phyloP scores from a whole-genome alignment of 1,284 basidiomycete genomes.

The Cutaneotrichosporon sp. region DNA sequence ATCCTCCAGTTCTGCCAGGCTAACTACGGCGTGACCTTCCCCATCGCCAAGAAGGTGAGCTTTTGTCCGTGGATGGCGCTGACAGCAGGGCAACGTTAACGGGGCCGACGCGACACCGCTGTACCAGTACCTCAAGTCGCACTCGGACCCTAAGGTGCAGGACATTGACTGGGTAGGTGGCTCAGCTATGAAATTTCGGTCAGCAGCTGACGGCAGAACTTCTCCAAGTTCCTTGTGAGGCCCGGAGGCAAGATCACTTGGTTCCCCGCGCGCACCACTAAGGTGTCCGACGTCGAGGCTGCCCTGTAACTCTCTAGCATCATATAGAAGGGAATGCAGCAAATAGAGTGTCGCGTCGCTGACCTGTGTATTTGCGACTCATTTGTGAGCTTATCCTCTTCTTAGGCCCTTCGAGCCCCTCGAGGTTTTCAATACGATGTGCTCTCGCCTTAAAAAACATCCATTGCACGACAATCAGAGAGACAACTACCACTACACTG shows the following conservation, averaged over 20 bases:
- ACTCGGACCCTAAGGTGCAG: conserved; percentile 41
- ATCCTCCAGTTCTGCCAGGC: conserved; percentile 57
- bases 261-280: conserved; percentile 50
- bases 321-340: background rate
- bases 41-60: conserved; percentile 66
- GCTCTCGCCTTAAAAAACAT: no score
- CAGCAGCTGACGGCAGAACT: conserved; percentile 47
- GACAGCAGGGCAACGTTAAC: conserved; percentile 50
- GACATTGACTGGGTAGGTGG: conserved; percentile 46
- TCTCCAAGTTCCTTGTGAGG: conserved; percentile 52
- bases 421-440: no score
- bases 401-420: no score
- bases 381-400: no score
- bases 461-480: no score
- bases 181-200: no score
- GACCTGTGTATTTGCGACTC: no score
- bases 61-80: background rate
- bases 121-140: conserved; percentile 51
- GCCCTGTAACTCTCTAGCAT: background rate
- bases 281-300: conserved; percentile 29
- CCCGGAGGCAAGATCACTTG: conserved; percentile 51
- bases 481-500: no score
- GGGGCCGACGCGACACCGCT: conserved; percentile 51
- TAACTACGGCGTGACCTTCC: conserved; percentile 79
- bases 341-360: no score